Evolutionary conservation across 257 asterid species (phyloP).

Genomic region (Solanum ahanhuiri): DNA sequence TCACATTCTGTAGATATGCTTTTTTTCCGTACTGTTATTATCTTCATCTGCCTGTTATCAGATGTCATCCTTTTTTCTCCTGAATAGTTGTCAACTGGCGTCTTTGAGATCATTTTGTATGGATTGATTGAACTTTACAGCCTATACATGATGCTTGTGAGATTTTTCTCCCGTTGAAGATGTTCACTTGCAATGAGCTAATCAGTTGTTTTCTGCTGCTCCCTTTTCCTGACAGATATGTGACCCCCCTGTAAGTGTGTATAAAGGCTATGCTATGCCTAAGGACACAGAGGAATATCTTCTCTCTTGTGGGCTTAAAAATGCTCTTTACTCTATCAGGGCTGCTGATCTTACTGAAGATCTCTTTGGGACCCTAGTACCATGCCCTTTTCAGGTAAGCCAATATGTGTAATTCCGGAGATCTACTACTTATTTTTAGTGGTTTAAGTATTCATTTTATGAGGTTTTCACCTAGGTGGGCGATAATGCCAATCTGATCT

Average conservation of each 20-base stretch:
- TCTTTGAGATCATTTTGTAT: not conserved
- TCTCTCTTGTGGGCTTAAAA: slow-evolving; percentile 66
- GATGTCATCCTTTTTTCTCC: not conserved
- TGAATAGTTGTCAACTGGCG: not conserved
- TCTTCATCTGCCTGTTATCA: not conserved
- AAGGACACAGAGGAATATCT: slow-evolving; percentile 83
- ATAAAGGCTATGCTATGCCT: slow-evolving; percentile 70
- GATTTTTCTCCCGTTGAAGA: not conserved
- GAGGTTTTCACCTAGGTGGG: not conserved
- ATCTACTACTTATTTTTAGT: not conserved
- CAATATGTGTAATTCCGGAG: not conserved
- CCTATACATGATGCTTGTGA: not conserved
- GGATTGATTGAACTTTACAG: not conserved
- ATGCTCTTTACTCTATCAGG: slow-evolving; percentile 75
- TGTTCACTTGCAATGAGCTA: not conserved
- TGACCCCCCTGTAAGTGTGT: slow-evolving; percentile 91
- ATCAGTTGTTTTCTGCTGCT: slow-evolving; percentile 8
- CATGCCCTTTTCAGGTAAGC: slow-evolving; percentile 64
- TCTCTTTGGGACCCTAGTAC: slow-evolving; percentile 65
- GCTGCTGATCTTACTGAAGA: slow-evolving; percentile 67
- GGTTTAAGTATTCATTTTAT: not conserved
- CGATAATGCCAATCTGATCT: not conserved
- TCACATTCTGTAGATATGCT: not conserved
- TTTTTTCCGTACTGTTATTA: not conserved
- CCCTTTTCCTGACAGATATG: slow-evolving; percentile 39